Evolutionary conservation across 768 basidiomycete species (phyloP), one percentile per base, ranked within the genome.

Genomic region (Jaapia argillacea): DNA sequence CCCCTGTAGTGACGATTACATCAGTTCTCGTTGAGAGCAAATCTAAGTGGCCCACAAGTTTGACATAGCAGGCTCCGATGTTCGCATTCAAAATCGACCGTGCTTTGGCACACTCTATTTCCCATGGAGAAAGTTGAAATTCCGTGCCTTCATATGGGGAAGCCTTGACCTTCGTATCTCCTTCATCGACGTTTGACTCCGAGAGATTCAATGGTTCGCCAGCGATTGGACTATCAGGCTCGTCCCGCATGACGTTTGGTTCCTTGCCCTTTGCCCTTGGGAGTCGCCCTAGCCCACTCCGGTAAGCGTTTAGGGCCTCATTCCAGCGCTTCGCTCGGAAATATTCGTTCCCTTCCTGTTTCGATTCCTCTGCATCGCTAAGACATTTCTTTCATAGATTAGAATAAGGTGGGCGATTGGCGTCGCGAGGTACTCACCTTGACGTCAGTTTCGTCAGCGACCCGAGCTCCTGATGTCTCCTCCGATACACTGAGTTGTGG

Each of bases 61-160:
- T 87, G 4, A 86, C 70, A 56, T 80, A 69, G 53, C 90, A 93
- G 41, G 91, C 92, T 0, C 74, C 91, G 28, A 94, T 79, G 56
- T 97, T 97, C n/a, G 85, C 81, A 57, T 85, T 75, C 51, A 93
- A 58, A 13, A 87, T 69, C 24, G 89, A 79, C 42, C 87, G 73
- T 21, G 73, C 68, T 53, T 78, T 79, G 10, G 67, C 63, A 49
- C 69, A 74, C 41, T 77, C 67, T 27, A 51, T 33, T 27, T 77
- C 69, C n/a, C 72, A 46, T 24, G 59, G 62, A 12, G 57, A 50
- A 18, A 63, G 54, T 45, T 54, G 25, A 36, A 46, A 26, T 43
- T 49, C 28, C 40, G n/a, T 42, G 43, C 43, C 41, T n/a, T 43
- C 45, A 14, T 50, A 45, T 31, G 46, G 45, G 25, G 56, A 45